phyloP scores from a whole-genome alignment of 306 rosid genomes.

The Prunus persica region DNA sequence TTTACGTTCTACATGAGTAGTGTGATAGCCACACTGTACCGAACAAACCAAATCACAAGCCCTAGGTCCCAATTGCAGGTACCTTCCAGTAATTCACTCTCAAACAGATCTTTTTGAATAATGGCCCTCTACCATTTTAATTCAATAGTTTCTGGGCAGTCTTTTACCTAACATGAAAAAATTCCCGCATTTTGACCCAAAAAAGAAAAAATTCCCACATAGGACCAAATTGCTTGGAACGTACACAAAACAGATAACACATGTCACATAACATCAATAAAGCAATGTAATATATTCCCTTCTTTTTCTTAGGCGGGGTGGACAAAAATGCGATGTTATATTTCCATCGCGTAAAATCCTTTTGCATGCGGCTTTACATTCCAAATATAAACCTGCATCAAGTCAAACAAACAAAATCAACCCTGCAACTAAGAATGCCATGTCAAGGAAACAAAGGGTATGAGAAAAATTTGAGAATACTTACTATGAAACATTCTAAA shows the following conservation, averaged over 20 bases:
- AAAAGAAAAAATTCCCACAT: no score
- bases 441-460: background rate
- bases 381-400: conserved; percentile 37
- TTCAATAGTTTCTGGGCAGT: no score
- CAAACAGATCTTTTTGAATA: no score
- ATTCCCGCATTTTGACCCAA: no score
- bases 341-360: background rate
- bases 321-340: background rate
- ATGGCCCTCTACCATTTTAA: no score
- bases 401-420: conserved; percentile 1
- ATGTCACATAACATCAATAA: background rate
- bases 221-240: background rate
- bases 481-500: conserved; percentile 21
- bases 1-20: no score
- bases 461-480: conserved; percentile 10
- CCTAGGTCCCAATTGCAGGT: no score
- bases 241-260: background rate
- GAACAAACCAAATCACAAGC: no score
- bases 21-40: background rate
- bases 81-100: no score
- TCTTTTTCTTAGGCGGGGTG: background rate
- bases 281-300: no score
- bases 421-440: background rate
- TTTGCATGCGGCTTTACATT: conserved; percentile 20
- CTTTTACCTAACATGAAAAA: no score